phyloP scores from a whole-genome alignment of 768 basidiomycete genomes.

The Sutorius australiensis region DNA sequence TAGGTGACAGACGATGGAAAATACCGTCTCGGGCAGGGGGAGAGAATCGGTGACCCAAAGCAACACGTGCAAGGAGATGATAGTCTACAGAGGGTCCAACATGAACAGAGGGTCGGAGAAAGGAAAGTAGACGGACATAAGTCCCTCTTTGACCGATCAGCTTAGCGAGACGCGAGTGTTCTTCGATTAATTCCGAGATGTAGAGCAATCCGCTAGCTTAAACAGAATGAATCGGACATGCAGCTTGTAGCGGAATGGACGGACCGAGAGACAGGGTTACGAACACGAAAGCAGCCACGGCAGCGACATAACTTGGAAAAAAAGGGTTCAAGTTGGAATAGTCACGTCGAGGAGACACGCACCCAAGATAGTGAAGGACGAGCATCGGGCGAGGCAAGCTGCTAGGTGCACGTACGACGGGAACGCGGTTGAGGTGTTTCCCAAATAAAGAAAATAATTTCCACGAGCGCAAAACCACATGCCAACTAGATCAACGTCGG shows the following conservation, averaged over 20 bases:
- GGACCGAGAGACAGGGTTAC: constrained; percentile 88
- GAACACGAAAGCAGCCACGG: constrained; percentile 76
- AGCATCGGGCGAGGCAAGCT: constrained; percentile 27
- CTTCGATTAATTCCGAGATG: constrained; percentile 93
- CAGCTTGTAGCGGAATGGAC: constrained; percentile 22
- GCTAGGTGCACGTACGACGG: neutral
- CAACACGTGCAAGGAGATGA: constrained; percentile 73
- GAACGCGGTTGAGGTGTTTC: neutral
- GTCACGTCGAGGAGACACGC: constrained; percentile 11
- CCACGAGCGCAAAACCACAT: neutral
- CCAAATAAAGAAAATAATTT: neutral
- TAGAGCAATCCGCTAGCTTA: constrained; percentile 91
- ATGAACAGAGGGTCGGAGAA: constrained; percentile 1
- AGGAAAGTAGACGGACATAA: constrained; percentile 58
- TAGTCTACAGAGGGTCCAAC: constrained; percentile 45
- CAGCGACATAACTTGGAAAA: constrained; percentile 64
- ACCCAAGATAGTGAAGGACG: constrained; percentile 63
- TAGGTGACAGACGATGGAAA: constrained; percentile 81
- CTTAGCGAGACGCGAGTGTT: constrained; percentile 83
- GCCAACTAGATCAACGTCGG: neutral
- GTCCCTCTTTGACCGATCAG: constrained; percentile 77
- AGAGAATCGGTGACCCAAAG: constrained; percentile 80
- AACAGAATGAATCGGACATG: constrained; percentile 6
- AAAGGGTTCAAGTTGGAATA: neutral
- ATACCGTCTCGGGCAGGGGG: constrained; percentile 66